Base-by-base conservation (phyloP, 1,139 yeast genomes). In the Candida tetrigidarum region DNA sequence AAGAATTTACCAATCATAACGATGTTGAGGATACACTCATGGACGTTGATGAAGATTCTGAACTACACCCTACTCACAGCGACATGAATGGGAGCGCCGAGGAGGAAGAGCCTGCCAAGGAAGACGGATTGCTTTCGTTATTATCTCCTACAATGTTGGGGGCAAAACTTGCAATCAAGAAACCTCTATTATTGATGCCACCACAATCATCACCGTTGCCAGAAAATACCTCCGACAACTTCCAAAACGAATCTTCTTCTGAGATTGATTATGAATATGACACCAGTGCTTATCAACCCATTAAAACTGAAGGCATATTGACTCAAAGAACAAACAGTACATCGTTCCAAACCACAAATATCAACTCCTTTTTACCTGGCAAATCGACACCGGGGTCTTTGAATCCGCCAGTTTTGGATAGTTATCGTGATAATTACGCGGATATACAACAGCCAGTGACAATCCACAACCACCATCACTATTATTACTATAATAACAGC, bases 381-480 rank as follows among this genome's bases (percentile, higher is more conserved):
- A 18, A 23, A 4, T 22, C 28, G 3, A 15, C 12, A 2, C 12
- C 3, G 23, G 20, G 4, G 9, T 22, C 33, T 10, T n/a, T n/a
- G n/a, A n/a, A n/a, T 19, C 15, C 26, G 7, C 6, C 28, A 16
- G 16, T 5, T 3, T 11, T 16, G 32, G 35, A 16, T 22, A 14
- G 12, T 11, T 23, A 22, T 30, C 9, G 23, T n/a, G 34, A 39
- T 5, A 5, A 15, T 11, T 23, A 12, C 7, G 6, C 16, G 11
- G 33, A 39, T 8, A n/a, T 16, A 25, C 51, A 52, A 2, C 50
- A 51, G 10, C 56, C 62, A 12, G 50, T 68, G 10, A 71, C 68
- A 49, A 63, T 73, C 41, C 80, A 76, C 51, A 78, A 76, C 48
- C 79, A 75, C 53, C 77, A 75, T 50, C 70, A 76, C 49, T 69